Evolutionary conservation across 495 filamentous ascomycete species (phyloP).

Genomic region (Talaromyces trachyspermus): DNA sequence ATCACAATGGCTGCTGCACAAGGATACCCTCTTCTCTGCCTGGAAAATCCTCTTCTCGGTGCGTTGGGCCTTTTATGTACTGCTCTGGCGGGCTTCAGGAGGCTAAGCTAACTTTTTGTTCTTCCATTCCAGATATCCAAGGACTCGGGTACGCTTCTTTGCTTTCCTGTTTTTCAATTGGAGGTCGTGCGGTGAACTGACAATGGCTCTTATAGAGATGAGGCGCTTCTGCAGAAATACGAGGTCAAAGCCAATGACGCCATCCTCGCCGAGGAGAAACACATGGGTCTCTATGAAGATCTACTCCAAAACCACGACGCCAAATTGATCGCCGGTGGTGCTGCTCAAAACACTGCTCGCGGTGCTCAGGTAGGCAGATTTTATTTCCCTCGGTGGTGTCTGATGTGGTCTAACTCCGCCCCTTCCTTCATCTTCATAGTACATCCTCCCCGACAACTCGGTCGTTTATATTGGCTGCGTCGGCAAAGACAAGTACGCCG

Average conservation of each 20-base stretch:
- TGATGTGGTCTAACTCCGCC: neutral
- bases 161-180: conserved; percentile 8
- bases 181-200: neutral
- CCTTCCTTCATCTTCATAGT: conserved; percentile 41
- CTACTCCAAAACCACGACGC: conserved; percentile 78
- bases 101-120: conserved; percentile 11
- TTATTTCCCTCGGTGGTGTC: neutral
- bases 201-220: conserved; percentile 41
- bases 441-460: conserved; percentile 79
- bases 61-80: conserved; percentile 33
- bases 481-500: conserved; percentile 84
- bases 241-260: conserved; percentile 91
- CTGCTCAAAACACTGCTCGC: conserved; percentile 95
- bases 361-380: conserved; percentile 63
- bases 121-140: conserved; percentile 68
- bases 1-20: conserved; percentile 60
- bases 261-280: conserved; percentile 89
- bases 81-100: no score
- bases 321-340: conserved; percentile 92
- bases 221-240: conserved; percentile 83
- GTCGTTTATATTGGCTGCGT: conserved; percentile 90
- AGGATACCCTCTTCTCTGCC: conserved; percentile 76
- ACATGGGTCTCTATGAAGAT: conserved; percentile 85
- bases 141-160: conserved; percentile 55
- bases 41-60: conserved; percentile 97